Conservation (phyloP, 2,329 filamentous ascomycete genomes). For the Sclerotinia spermophila region DNA sequence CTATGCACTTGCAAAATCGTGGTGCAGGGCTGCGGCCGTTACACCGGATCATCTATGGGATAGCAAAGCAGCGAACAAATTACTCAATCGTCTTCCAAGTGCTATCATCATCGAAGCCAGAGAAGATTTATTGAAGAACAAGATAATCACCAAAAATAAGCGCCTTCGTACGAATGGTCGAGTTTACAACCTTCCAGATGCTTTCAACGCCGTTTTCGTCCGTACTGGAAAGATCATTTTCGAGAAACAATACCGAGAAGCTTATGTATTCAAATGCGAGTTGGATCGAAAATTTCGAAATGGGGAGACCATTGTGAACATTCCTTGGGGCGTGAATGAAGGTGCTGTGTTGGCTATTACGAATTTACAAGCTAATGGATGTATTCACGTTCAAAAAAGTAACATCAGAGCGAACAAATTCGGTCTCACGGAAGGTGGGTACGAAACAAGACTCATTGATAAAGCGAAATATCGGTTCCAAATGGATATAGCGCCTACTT, state of each 20-base stretch:
- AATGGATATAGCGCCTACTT: conserved; percentile 56
- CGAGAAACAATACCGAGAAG: conserved; percentile 53
- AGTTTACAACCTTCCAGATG: conserved; percentile 46
- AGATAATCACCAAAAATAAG: conserved; percentile 53
- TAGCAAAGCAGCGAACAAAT: conserved; percentile 47
- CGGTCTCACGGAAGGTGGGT: conserved; percentile 68
- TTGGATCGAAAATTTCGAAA: conserved; percentile 50
- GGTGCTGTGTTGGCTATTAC: conserved; percentile 64
- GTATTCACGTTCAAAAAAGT: conserved; percentile 50
- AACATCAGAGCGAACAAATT: conserved; percentile 62
- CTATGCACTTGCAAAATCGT: conserved; percentile 50
- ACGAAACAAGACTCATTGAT: conserved; percentile 66
- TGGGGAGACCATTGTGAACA: conserved; percentile 32
- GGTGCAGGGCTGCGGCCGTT: conserved; percentile 56
- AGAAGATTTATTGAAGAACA: conserved; percentile 26
- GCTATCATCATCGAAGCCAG: conserved; percentile 26
- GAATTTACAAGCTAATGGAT: conserved; percentile 59
- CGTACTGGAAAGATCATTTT: conserved; percentile 55
- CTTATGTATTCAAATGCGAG: conserved; percentile 54
- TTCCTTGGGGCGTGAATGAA: conserved; percentile 47
- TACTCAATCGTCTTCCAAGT: conserved; percentile 39
- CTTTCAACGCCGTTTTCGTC: conserved; percentile 41
- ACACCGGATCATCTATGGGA: conserved; percentile 50
- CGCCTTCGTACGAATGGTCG: conserved; percentile 55
- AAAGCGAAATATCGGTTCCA: conserved; percentile 63